Evolutionary conservation across 495 filamentous ascomycete genomes (phyloP), one percentile per base, ranked within the genome.

Genomic region (Peziza echinospora): DNA sequence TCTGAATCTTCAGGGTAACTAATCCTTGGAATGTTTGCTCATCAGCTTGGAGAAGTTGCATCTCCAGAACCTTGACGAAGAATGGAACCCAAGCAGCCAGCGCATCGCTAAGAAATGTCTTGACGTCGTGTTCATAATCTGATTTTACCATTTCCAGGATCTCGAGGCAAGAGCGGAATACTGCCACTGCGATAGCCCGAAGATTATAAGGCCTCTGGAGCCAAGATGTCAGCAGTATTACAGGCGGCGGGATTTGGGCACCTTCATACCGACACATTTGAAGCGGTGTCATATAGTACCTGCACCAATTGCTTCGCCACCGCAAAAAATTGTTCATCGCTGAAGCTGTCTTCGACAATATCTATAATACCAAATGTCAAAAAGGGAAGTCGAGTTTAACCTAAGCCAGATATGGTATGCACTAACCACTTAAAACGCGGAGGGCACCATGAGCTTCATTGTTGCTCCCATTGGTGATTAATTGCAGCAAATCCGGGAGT

Each of bases 141-240:
- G 93, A 85, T 65, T 91, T 77, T 48, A 96, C 80, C 69, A 92
- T 86, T 61, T 94, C 85, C 66, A 97, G 72, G 45, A 84, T 84
- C 61, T 96, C 84, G 58, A 96, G 87, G 62, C 82, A 92, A 21
- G 76, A 75, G 19, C 81, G 72, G 67, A 96, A 94, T 30, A 93
- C 81, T 19, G 78, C 76, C 9, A 93, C 75, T 16, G 91, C 82
- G 53, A 96, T 64, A 30, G 82, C 81, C 23, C 89, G 73, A 43
- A 92, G 65, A 21, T 71, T 75, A 13, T 77, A 68, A 50, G 80
- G 84, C 55, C 82, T 78, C 25, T 53, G 41, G 19, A 37, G 19
- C 21, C 5, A 7, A 21, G 3, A 17, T 17, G 16, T 49, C 26
- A 49, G 47, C 24, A 17, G 21, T n/a, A 22, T 47, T 21, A 16